Conservation (phyloP, 345 rosid species). For the Balakata baccata region DNA sequence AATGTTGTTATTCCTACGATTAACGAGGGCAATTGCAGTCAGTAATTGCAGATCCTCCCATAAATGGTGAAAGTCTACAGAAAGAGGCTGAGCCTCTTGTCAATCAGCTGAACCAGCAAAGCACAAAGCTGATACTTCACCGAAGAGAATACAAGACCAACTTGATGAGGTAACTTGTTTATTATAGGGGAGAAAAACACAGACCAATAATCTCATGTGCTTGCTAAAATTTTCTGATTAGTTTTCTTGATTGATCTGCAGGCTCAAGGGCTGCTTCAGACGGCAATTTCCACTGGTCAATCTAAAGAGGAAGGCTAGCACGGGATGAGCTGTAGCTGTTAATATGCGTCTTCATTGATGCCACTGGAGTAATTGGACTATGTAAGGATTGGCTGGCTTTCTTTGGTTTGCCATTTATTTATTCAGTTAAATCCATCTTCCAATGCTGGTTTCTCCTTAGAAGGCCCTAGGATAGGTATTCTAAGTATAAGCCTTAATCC, state of each 20-base stretch:
- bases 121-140: constrained; percentile 40
- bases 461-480: constrained; percentile 2
- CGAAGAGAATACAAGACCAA: constrained; percentile 63
- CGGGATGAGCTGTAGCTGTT: constrained; percentile 59
- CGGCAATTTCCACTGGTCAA: constrained; percentile 76
- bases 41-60: constrained; percentile 34
- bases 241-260: constrained; percentile 36
- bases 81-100: constrained; percentile 40
- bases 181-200: constrained; percentile 13
- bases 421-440: neutral
- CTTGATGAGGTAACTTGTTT: constrained; percentile 77
- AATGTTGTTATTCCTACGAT: constrained; percentile 42
- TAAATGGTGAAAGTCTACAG: constrained; percentile 31
- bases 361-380: neutral
- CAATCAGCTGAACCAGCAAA: constrained; percentile 37
- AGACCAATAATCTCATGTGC: constrained; percentile 8
- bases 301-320: constrained; percentile 96
- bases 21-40: constrained; percentile 43
- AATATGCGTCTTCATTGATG: neutral
- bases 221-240: constrained; percentile 19
- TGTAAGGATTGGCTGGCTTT: neutral
- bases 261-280: constrained; percentile 96
- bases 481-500: neutral
- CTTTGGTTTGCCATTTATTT: neutral
- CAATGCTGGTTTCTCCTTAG: neutral